Conservation (phyloP, 495 filamentous ascomycete genomes). For the Tuber aestivum region DNA sequence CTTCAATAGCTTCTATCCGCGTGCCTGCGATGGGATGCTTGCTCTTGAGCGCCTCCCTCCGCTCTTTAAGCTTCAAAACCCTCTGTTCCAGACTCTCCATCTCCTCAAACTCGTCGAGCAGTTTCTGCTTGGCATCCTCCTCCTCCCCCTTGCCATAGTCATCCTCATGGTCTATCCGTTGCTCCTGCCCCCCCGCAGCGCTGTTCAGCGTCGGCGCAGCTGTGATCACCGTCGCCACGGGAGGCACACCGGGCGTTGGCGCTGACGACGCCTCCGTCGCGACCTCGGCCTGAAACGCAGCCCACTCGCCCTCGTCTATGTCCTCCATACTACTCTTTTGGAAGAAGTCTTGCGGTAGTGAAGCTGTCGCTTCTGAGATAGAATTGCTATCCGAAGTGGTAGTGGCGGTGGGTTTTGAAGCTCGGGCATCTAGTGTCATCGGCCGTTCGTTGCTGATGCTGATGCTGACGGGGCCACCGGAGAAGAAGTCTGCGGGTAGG, state of each 20-base stretch:
- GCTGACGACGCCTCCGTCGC: slow-evolving; percentile 49
- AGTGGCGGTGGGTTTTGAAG: neutral
- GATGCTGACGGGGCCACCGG: slow-evolving; percentile 6
- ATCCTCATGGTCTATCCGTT: slow-evolving; percentile 46
- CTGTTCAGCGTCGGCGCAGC: slow-evolving; percentile 65
- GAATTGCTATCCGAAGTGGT: slow-evolving; percentile 18
- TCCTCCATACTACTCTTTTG: slow-evolving; percentile 23
- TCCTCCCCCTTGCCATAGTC: slow-evolving; percentile 34
- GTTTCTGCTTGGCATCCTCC: slow-evolving; percentile 57
- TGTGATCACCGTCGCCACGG: slow-evolving; percentile 56
- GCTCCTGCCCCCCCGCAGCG: slow-evolving; percentile 53
- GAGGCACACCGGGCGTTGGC: slow-evolving; percentile 64
- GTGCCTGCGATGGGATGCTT: slow-evolving; percentile 32
- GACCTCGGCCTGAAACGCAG: slow-evolving; percentile 83
- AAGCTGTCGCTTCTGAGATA: slow-evolving; percentile 13
- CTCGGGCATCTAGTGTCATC: neutral
- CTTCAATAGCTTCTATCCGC: slow-evolving; percentile 29
- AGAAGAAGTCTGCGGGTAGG: slow-evolving; percentile 28
- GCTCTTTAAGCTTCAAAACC: slow-evolving; percentile 68
- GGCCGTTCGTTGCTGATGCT: slow-evolving; percentile 1
- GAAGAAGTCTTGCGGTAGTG: slow-evolving; percentile 36
- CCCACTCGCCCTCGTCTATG: slow-evolving; percentile 82
- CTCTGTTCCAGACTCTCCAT: slow-evolving; percentile 87
- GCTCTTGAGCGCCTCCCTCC: slow-evolving; percentile 51
- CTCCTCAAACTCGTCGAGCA: slow-evolving; percentile 87